Conservation (phyloP, 2,329 filamentous ascomycete species). For the Claviceps africana region DNA sequence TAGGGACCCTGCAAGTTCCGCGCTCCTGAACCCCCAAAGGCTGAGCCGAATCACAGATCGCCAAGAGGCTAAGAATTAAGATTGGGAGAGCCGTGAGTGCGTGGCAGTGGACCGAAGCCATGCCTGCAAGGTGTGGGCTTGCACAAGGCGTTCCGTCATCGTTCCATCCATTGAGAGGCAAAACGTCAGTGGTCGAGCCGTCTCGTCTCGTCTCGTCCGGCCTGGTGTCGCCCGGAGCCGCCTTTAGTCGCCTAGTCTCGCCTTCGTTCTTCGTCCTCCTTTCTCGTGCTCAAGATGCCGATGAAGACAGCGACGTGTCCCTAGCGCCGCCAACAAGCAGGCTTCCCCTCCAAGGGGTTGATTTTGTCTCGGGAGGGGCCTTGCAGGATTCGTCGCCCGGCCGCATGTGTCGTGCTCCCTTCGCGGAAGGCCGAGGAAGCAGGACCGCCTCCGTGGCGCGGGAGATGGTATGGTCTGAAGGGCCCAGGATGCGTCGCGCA, state of each 20-base stretch:
- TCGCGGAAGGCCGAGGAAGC: neutral
- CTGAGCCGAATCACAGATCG: neutral
- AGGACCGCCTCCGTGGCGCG: neutral
- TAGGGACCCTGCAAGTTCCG: neutral
- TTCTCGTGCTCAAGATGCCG: neutral
- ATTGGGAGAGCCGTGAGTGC: neutral
- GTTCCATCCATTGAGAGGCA: neutral
- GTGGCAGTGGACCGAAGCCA: neutral
- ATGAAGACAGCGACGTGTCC: neutral
- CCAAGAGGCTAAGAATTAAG: neutral
- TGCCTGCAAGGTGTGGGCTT: neutral
- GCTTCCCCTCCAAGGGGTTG: neutral
- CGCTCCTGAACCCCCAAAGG: neutral
- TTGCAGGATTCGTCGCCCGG: neutral
- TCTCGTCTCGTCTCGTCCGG: neutral
- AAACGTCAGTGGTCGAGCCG: neutral
- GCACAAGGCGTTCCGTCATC: neutral
- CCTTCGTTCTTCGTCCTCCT: no score
- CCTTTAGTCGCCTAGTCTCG: no score
- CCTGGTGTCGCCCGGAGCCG: no score
- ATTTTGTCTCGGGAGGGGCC: slow-evolving; percentile 1
- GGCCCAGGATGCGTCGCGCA: neutral
- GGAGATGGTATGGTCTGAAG: neutral
- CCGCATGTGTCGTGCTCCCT: neutral
- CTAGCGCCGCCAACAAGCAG: neutral